Base-by-base conservation (phyloP, 768 basidiomycete species). In the Coprinellus micaceus region DNA sequence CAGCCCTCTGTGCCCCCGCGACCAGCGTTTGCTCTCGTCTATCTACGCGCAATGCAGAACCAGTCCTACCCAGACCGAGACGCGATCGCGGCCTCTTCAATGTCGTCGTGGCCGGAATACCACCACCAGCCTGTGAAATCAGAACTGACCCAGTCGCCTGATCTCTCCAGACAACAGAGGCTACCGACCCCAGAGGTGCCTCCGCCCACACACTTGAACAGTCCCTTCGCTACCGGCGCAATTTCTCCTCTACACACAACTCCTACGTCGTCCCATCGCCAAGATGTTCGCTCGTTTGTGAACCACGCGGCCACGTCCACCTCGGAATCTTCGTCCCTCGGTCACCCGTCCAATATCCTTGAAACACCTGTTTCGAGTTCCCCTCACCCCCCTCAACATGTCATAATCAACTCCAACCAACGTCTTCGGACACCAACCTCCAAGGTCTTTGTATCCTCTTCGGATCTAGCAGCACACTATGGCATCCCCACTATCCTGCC, bases 391-490 rank as follows among this genome's bases (percentile, higher is more conserved):
- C 63, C 74, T 65, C 72, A 81, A 63, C 69, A 88, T 89, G 87
- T 63, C 66, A 66, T 89, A 82, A 86, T 74, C 73, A 68, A 70
- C 25, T 66, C 69, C 57, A 69, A 72, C 64, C 68, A 71, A 68
- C 84, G 85, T 88, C 87, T 74, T 70, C 74, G 83, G 85, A 86
- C 88, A 75, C 21, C 53, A 25, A 80, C 80, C 39, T 76, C 74
- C 56, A 76, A 77, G 73, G 80, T 88, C 62, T 88, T 88, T 65
- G 71, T 75, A 64, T 81, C 81, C 69, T 73, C 84, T 53, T 79
- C 80, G 72, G 88, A 86, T 74, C 74, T 88, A 55, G 84, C 87
- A 64, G 77, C 83, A 65, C 88, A 89, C 57, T 84, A 89, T 88
- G 88, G 88, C 72, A 83, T 90, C 67, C 88, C 89, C 58, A 81